Evolutionary conservation across 2,329 filamentous ascomycete species (phyloP).

Genomic region (Epichloe hybrida): DNA sequence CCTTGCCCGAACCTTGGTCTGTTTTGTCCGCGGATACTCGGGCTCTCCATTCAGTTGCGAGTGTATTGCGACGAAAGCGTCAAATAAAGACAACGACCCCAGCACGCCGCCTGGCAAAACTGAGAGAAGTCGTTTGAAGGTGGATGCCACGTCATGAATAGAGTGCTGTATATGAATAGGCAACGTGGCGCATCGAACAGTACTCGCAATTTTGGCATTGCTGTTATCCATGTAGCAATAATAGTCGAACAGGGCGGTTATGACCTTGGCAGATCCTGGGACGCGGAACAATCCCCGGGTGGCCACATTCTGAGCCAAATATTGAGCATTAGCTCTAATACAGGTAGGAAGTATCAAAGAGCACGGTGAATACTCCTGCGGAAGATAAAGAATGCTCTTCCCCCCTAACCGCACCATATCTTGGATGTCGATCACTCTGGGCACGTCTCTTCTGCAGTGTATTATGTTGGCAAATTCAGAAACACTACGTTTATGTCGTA

Average conservation of each 20-base stretch:
- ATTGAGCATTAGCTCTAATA: constrained; percentile 51
- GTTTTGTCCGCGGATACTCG: constrained; percentile 38
- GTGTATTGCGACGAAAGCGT: constrained; percentile 47
- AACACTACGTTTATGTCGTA: constrained; percentile 36
- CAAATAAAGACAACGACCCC: constrained; percentile 47
- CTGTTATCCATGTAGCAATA: constrained; percentile 39
- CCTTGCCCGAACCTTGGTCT: constrained; percentile 43
- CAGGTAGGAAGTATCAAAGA: constrained; percentile 51
- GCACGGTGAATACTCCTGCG: constrained; percentile 42
- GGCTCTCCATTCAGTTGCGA: constrained; percentile 38
- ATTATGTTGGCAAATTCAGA: constrained; percentile 40
- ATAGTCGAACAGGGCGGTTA: constrained; percentile 49
- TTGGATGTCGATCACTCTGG: constrained; percentile 38
- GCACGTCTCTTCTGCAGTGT: constrained; percentile 27
- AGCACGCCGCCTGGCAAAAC: constrained; percentile 53
- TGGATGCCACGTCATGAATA: constrained; percentile 52
- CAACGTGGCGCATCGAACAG: constrained; percentile 44
- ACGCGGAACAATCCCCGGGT: constrained; percentile 50
- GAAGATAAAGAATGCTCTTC: constrained; percentile 48
- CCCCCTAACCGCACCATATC: constrained; percentile 48
- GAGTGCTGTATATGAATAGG: constrained; percentile 45
- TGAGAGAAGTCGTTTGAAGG: constrained; percentile 52
- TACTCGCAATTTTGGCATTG: constrained; percentile 37
- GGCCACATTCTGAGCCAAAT: constrained; percentile 42
- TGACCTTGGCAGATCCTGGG: constrained; percentile 41